Conservation (phyloP, 2,329 filamentous ascomycete genomes). For the Fusarium chlamydosporum region DNA sequence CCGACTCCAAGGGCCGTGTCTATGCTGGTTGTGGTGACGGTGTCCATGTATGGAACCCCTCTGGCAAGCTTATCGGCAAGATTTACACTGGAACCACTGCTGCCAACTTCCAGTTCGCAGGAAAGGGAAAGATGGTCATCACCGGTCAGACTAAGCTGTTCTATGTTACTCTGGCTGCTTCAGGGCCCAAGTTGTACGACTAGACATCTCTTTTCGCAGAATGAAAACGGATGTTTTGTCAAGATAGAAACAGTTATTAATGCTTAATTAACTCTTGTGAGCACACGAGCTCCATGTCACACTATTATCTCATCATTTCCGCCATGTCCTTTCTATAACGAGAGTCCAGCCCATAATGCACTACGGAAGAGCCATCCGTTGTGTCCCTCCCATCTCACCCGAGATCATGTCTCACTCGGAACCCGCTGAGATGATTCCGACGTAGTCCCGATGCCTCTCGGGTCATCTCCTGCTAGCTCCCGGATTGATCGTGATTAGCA, state of each 20-base stretch:
- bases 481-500: too few relatives aligned
- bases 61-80: constrained; percentile 66
- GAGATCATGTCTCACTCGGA: too few relatives aligned
- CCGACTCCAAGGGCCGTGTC: constrained; percentile 69
- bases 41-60: constrained; percentile 63
- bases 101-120: constrained; percentile 63
- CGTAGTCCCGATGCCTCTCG: too few relatives aligned
- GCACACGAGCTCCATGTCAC: neutral
- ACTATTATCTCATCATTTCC: too few relatives aligned
- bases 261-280: neutral
- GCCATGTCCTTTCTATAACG: too few relatives aligned
- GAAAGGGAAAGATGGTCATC: constrained; percentile 55
- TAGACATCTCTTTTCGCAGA: neutral
- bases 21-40: constrained; percentile 66
- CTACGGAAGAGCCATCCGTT: too few relatives aligned
- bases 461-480: too few relatives aligned
- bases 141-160: constrained; percentile 55
- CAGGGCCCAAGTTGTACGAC: constrained; percentile 20
- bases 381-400: too few relatives aligned
- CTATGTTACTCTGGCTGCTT: constrained; percentile 45
- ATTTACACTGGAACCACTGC: constrained; percentile 63
- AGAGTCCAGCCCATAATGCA: too few relatives aligned
- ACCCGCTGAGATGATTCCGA: too few relatives aligned
- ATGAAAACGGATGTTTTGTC: neutral
- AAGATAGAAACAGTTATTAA: neutral